These are phyloP conservation scores for Stagonosporopsis tanaceti DNA, from an alignment of 2,329 filamentous ascomycete genomes.

Conservation along the genomic window DNA sequence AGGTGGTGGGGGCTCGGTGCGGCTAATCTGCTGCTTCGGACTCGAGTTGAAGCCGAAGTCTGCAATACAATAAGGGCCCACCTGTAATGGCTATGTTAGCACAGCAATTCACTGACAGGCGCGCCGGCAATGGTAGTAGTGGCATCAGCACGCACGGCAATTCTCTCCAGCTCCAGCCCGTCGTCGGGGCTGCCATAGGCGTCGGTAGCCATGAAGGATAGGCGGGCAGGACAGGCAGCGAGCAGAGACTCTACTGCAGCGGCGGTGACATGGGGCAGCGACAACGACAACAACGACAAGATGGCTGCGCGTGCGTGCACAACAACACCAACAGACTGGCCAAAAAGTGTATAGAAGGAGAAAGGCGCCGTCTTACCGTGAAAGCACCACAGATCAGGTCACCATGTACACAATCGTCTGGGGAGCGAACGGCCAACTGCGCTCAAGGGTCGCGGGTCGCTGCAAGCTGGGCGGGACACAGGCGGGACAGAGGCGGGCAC, in stretches of 20 bases:
- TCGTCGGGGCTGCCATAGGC: conserved; percentile 43
- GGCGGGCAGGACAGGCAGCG: neutral
- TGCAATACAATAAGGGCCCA: conserved; percentile 51
- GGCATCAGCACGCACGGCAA: conserved; percentile 47
- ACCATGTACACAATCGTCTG: conserved; percentile 15
- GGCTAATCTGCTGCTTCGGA: conserved; percentile 19
- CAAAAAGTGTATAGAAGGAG: conserved; percentile 4
- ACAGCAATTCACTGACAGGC: conserved; percentile 13
- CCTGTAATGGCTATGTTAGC: conserved; percentile 44
- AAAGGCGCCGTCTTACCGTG: conserved; percentile 20
- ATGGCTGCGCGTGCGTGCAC: neutral
- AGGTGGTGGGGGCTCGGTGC: conserved; percentile 18
- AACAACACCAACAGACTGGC: neutral
- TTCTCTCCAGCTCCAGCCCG: conserved; percentile 47
- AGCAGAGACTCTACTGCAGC: conserved; percentile 13
- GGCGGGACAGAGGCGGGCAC: conserved; percentile 1
- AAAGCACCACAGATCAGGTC: conserved; percentile 19
- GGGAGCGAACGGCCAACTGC: conserved; percentile 1
- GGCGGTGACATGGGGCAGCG: conserved; percentile 6
- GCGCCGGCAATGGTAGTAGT: neutral
- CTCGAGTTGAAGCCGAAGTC: conserved; percentile 41
- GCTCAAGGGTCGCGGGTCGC: conserved; percentile 10
- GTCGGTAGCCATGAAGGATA: conserved; percentile 33
- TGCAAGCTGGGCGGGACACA: conserved; percentile 3
- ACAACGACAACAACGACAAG: neutral